A percentile compares a stretch with the other conserved stretches of the same genome.
These are phyloP conservation scores for Pouteria glomerata DNA, from an alignment of 148 eudicot genomes.

Conservation along the genomic window DNA sequence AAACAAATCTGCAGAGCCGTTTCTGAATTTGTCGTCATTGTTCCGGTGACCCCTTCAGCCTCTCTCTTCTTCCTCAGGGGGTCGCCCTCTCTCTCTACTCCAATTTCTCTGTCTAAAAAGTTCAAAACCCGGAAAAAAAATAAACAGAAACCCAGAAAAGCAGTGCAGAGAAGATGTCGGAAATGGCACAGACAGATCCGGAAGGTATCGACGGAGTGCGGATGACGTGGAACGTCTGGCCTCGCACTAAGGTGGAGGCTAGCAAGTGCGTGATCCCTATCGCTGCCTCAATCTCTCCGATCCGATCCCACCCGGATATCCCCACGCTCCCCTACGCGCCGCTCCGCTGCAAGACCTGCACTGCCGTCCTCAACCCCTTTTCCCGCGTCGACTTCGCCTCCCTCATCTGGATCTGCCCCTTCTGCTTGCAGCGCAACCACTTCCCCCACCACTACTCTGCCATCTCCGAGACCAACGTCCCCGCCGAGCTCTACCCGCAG, in stretches of 20 bases:
- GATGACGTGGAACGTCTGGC: constrained; percentile 89
- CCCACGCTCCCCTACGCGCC: constrained; percentile 68
- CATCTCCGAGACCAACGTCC: constrained; percentile 65
- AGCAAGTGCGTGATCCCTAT: constrained; percentile 88
- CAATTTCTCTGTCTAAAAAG: not conserved
- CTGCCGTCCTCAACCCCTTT: constrained; percentile 57
- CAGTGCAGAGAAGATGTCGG: constrained; percentile 36
- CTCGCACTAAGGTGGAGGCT: constrained; percentile 79
- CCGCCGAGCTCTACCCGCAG: constrained; percentile 78
- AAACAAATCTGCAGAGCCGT: too few species aligned
- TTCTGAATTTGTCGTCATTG: too few species aligned
- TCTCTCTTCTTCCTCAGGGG: too few species aligned
- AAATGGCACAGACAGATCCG: constrained; percentile 58
- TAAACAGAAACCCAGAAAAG: not conserved
- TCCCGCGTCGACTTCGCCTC: constrained; percentile 64
- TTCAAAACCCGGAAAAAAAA: too few species aligned
- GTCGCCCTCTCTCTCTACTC: not conserved
- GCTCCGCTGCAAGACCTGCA: constrained; percentile 78
- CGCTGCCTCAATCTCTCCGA: constrained; percentile 72
- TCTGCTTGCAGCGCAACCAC: constrained; percentile 78
- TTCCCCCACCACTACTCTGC: constrained; percentile 71
- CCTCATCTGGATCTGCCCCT: constrained; percentile 88
- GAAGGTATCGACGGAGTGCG: constrained; percentile 87
- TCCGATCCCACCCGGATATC: constrained; percentile 55
- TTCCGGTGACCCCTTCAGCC: too few species aligned